Base-by-base conservation (phyloP, 352 stramenopile genomes). In the Aphanomyces invadans region DNA sequence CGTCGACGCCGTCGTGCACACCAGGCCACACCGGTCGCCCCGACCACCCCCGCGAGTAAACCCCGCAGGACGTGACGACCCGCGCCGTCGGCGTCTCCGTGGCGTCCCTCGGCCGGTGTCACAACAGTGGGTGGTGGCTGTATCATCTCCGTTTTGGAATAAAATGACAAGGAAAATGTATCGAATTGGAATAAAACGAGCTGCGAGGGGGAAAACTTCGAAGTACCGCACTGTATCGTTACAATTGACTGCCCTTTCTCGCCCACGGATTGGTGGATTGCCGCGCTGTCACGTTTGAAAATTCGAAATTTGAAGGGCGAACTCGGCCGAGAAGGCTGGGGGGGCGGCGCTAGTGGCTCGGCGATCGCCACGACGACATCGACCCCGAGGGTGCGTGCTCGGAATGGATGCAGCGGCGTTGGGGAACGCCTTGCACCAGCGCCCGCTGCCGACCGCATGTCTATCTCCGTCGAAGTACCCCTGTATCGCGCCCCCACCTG, bases 221-320 rank as follows among this genome's bases (percentile, higher is more conserved):
- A 57, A 33, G 49, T 57, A 57, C 49, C 19, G 49, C 29, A 57
- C 25, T 39, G 25, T 57, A 38, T 57, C 49, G 25, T 52, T 17
- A 57, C 49, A 57, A 57, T 15, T 38, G 49, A 32, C 25, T 57
- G 49, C 21, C 12, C 29, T 33, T 57, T 19, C 21, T 57, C 21
- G 44, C 9, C 12, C 49, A 26, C 29, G 9, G 12, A 2, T 57
- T 57, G 49, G 49, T 1, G 12, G 44, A 52, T 26, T 52, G 4
- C 44, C n/a, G 12, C 29, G 19, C 29, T 57, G 49, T 57, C 49
- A 57, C 49, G 49, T 57, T 57, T 57, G 12, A 57, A 57, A 57
- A 57, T 57, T 57, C 49, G 49, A 57, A 57, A 33, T 57, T 57
- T 57, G 19, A 57, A 57, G 36, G 7, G 36, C 36, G 15, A 42